Percentiles rank a stretch among this genome's conserved stretches.
Conservation (phyloP, 83 land plant genomes). For the Isoetes engelmannii region DNA sequence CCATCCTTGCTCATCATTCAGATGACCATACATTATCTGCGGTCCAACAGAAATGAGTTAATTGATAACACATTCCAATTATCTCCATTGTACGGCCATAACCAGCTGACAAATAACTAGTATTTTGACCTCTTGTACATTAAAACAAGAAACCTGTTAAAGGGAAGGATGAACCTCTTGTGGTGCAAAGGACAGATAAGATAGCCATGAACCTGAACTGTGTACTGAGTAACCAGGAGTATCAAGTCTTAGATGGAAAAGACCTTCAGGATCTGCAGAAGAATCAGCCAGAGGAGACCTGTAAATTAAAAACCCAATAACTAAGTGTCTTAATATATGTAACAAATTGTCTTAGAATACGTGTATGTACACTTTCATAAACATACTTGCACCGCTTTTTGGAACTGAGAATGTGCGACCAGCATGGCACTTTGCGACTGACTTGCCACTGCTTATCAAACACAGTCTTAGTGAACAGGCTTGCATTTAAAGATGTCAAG, state of each 20-base stretch:
- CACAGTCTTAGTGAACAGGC: constrained; percentile 43
- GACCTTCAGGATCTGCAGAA: constrained; percentile 38
- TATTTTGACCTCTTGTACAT: neutral
- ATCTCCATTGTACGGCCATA: neutral
- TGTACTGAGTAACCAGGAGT: constrained; percentile 48
- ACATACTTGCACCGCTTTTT: constrained; percentile 52
- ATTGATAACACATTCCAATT: neutral
- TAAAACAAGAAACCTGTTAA: neutral
- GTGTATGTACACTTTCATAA: too few species aligned
- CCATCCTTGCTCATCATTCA: constrained; percentile 77
- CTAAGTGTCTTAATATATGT: too few species aligned
- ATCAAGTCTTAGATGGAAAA: constrained; percentile 35
- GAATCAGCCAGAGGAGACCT: constrained; percentile 64
- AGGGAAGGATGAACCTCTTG: constrained; percentile 52
- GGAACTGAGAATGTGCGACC: constrained; percentile 61
- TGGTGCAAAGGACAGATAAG: constrained; percentile 86
- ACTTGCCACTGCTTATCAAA: constrained; percentile 72
- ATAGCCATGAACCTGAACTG: constrained; percentile 18
- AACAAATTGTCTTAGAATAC: too few species aligned
- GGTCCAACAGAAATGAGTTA: neutral
- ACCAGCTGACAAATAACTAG: neutral
- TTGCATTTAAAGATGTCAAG: constrained; percentile 54
- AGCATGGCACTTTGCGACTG: constrained; percentile 66
- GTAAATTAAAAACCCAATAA: neutral
- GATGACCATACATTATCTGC: neutral